Conservation (phyloP, 2,329 filamentous ascomycete species). For the Cyanodermella asteris region DNA sequence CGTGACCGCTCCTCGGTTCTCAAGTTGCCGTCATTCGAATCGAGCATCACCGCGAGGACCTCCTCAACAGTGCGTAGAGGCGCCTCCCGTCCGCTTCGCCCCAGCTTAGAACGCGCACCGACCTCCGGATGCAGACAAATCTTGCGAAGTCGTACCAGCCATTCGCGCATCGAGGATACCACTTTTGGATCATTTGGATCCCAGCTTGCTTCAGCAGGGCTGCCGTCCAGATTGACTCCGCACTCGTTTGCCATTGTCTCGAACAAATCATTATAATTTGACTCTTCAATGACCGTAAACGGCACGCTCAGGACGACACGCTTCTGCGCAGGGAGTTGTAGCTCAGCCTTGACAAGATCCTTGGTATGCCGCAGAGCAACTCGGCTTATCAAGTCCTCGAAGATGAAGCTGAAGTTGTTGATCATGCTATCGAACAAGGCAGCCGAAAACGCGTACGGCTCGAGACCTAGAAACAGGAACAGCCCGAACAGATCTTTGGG, state of each 20-base stretch:
- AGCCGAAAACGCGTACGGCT: conserved; percentile 47
- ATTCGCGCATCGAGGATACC: conserved; percentile 54
- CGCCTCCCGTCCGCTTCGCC: conserved; percentile 38
- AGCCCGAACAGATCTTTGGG: conserved; percentile 61
- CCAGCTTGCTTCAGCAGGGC: conserved; percentile 40
- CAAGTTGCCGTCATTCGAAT: conserved; percentile 50
- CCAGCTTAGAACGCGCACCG: conserved; percentile 41
- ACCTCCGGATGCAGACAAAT: conserved; percentile 74
- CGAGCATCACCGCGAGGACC: conserved; percentile 78
- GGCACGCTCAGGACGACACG: conserved; percentile 74
- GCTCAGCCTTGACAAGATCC: conserved; percentile 52
- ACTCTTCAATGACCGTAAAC: conserved; percentile 75
- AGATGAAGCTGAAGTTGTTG: conserved; percentile 41
- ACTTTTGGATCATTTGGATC: conserved; percentile 33
- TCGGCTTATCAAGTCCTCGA: too few relatives aligned
- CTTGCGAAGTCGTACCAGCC: conserved; percentile 58
- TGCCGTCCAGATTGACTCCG: conserved; percentile 41
- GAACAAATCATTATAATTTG: conserved; percentile 62
- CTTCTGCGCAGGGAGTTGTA: conserved; percentile 61
- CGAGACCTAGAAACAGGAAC: conserved; percentile 56
- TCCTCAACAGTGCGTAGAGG: conserved; percentile 65
- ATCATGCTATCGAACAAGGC: conserved; percentile 48
- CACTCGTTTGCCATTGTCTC: conserved; percentile 51
- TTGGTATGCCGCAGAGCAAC: conserved; percentile 77
- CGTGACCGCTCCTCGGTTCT: conserved; percentile 46